Base-by-base conservation (phyloP, 1,139 yeast species). In the Kurtzmaniella quercitrusa region DNA sequence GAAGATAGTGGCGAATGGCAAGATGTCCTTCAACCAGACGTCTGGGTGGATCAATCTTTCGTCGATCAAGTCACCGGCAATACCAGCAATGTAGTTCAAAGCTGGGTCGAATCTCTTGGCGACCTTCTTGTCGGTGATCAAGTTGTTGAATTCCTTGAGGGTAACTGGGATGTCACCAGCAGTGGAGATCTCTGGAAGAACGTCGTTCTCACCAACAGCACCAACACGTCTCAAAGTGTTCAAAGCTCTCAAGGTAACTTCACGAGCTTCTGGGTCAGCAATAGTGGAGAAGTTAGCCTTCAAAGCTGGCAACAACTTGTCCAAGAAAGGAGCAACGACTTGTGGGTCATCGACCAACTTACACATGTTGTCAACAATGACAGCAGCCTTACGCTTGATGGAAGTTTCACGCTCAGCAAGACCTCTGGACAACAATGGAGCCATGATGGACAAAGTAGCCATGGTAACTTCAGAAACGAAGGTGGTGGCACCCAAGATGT, bases 221-320 rank as follows among this genome's bases (percentile, higher is more conserved):
- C 98, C 98, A 64, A 93, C 98, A 81, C 98, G 90, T 82, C 87
- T 89, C 71, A 93, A 85, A 62, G 98, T 93, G 85, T 77, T 85
- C 75, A 93, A 82, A 65, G 96, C 98, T 80, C 98, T 91, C 66
- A 81, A 78, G 62, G 98, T 93, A 66, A 93, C 98, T 55, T 87
- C 94, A 81, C 98, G 94, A 59, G 98, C 98, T 79, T 93, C 98
- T 67, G 98, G 98, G 76, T 93, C 98, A 69, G 98, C 98, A 77
- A 93, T 89, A 78, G 88, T 89, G 66, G 87, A 75, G 77, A 84
- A 82, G 88, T 93, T 93, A 69, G 82, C 70, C 83, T 89, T 88
- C 73, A 93, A 82, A 65, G 97, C 89, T 70, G 98, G 98, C 79
- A 89, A 86, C 68, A 93, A 83, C 70, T 85, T 87, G 74, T 79